A percentile compares a stretch with the other conserved stretches of the same genome.
Evolutionary conservation across 305 asterid species (phyloP).

Genomic region (Rubia peregrina): DNA sequence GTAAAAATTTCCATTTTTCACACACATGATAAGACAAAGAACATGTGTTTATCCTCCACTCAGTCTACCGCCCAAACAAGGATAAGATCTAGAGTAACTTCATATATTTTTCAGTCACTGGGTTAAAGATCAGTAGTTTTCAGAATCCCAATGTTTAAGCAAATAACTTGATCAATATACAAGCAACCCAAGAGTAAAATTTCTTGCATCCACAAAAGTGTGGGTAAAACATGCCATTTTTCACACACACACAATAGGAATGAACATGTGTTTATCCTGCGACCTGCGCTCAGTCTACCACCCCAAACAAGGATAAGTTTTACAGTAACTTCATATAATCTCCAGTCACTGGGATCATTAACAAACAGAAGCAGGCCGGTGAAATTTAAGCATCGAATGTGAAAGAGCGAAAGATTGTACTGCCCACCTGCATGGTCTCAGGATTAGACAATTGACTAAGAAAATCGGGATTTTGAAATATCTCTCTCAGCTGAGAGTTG

Average conservation of each 20-base stretch:
- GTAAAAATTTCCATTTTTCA: neutral
- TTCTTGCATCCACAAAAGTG: neutral
- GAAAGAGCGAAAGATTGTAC: neutral
- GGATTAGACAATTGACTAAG: conserved; percentile 46
- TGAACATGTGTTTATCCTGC: neutral
- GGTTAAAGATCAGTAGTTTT: neutral
- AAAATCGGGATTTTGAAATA: conserved; percentile 54
- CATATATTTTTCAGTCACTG: neutral
- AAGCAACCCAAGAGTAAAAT: neutral
- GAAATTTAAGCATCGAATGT: neutral
- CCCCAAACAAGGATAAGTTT: neutral
- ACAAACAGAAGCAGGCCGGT: neutral
- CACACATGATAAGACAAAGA: neutral
- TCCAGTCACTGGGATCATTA: neutral
- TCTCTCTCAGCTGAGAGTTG: conserved; percentile 48
- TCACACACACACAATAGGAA: neutral
- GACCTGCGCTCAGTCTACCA: neutral
- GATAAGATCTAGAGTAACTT: neutral
- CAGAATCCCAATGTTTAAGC: neutral
- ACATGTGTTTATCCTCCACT: no score
- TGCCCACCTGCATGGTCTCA: conserved; percentile 44
- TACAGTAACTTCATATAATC: neutral
- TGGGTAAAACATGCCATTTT: neutral
- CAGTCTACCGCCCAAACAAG: no score
- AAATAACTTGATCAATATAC: neutral